Percentiles rank a stretch among this genome's conserved stretches.
These are phyloP conservation scores for Penicillium manginii DNA, from an alignment of 495 filamentous ascomycete species.

Conservation along the genomic window DNA sequence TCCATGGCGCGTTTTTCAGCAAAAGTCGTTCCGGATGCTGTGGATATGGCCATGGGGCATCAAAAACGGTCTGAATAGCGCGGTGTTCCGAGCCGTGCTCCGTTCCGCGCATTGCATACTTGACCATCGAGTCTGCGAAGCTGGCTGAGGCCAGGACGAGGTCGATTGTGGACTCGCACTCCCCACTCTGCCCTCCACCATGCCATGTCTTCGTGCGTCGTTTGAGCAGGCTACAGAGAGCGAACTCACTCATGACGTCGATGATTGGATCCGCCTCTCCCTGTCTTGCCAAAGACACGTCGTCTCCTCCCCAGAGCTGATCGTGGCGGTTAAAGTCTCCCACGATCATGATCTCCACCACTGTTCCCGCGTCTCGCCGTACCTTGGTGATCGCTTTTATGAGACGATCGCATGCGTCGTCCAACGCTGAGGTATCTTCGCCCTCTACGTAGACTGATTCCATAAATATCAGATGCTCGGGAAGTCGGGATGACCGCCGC, in stretches of 20 bases:
- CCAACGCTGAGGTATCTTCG: slow-evolving; percentile 12
- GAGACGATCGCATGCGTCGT: slow-evolving; percentile 15
- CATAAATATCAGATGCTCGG: slow-evolving; percentile 26
- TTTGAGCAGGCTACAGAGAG: slow-evolving; percentile 33
- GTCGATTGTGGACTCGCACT: slow-evolving; percentile 34
- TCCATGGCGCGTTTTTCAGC: slow-evolving; percentile 35
- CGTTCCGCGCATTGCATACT: slow-evolving; percentile 29
- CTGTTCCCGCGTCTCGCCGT: slow-evolving; percentile 15
- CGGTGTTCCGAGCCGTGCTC: slow-evolving; percentile 40
- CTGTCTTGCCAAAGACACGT: slow-evolving; percentile 30
- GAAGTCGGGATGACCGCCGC: slow-evolving; percentile 26
- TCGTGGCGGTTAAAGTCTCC: slow-evolving; percentile 43
- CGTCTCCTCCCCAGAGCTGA: slow-evolving; percentile 42
- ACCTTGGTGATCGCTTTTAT: slow-evolving; percentile 18
- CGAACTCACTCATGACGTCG: slow-evolving; percentile 36
- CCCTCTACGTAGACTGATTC: slow-evolving; percentile 33
- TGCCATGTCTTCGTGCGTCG: slow-evolving; percentile 38
- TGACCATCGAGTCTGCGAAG: slow-evolving; percentile 22
- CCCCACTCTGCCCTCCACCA: slow-evolving; percentile 17
- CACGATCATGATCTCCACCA: slow-evolving; percentile 29
- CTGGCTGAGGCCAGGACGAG: slow-evolving; percentile 28
- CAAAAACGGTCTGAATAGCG: slow-evolving; percentile 36
- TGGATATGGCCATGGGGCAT: slow-evolving; percentile 14
- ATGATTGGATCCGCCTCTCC: slow-evolving; percentile 42
- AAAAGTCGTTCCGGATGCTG: slow-evolving; percentile 27